Percentiles rank a stretch among this genome's conserved stretches.
Evolutionary conservation across 192 early-diverging fungal species (phyloP).

Genomic region (Phlyctochytrium bullatum): DNA sequence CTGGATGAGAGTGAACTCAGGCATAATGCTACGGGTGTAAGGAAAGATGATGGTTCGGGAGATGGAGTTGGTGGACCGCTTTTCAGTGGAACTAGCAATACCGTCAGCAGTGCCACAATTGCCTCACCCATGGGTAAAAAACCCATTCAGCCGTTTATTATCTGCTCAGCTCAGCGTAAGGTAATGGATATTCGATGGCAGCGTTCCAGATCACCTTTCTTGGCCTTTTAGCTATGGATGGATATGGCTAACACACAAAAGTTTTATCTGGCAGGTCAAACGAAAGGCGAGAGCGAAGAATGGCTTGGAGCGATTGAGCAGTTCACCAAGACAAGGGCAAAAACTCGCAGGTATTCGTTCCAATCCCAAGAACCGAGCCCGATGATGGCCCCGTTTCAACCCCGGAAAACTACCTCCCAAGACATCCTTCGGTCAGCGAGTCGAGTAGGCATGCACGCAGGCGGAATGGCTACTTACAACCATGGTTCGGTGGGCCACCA

Average conservation of each 20-base stretch:
- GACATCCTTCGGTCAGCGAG: slow-evolving; percentile 1
- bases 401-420: not conserved
- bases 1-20: slow-evolving; percentile 29
- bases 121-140: slow-evolving; percentile 23
- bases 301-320: slow-evolving; percentile 41
- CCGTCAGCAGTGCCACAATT: too few species aligned
- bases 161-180: slow-evolving; percentile 29
- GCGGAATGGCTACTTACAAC: too few species aligned
- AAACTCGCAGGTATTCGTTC: too few species aligned
- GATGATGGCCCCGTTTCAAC: not conserved
- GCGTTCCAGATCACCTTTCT: not conserved
- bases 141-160: slow-evolving; percentile 25
- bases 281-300: slow-evolving; percentile 40
- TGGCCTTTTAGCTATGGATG: too few species aligned
- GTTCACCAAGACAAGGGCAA: not conserved
- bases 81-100: not conserved
- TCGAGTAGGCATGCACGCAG: too few species aligned
- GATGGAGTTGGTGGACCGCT: not conserved
- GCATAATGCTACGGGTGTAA: slow-evolving; percentile 4
- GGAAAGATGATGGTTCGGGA: too few species aligned
- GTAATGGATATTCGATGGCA: slow-evolving; percentile 10
- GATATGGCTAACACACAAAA: not conserved
- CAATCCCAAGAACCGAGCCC: slow-evolving; percentile 3
- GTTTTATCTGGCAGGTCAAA: slow-evolving; percentile 51
- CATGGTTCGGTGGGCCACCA: too few species aligned